phyloP scores from a whole-genome alignment of 2,329 filamentous ascomycete genomes.

The Claviceps sorghi region DNA sequence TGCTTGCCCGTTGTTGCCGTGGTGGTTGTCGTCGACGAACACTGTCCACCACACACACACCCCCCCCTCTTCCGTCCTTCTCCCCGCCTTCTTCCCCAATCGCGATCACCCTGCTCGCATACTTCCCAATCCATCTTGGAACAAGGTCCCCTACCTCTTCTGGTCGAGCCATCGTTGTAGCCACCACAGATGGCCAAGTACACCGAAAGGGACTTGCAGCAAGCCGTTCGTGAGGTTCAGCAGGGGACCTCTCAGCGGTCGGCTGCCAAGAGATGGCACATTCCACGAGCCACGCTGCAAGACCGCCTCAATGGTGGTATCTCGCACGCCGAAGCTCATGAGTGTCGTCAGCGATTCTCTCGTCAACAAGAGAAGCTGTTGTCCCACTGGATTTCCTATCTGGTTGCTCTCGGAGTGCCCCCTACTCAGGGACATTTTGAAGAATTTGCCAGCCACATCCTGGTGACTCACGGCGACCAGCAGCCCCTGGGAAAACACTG shows the following conservation, averaged over 20 bases:
- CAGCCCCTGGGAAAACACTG: constrained; percentile 8
- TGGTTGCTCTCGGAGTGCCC: constrained; percentile 6
- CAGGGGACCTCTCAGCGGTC: constrained; percentile 7
- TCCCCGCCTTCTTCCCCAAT: not conserved
- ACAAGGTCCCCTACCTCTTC: not conserved
- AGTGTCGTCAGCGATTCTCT: constrained; percentile 7
- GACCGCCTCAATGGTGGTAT: constrained; percentile 7
- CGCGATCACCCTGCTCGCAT: constrained; percentile 1
- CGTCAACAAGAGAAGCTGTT: constrained; percentile 7
- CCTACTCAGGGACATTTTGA: constrained; percentile 7
- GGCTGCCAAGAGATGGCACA: constrained; percentile 7
- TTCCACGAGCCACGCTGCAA: constrained; percentile 7
- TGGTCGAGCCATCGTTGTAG: not conserved
- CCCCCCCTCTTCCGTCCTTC: not conserved
- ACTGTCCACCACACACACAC: not conserved
- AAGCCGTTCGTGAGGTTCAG: constrained; percentile 8
- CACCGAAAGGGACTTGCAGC: constrained; percentile 7
- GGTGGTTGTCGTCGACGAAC: not conserved
- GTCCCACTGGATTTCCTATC: constrained; percentile 6
- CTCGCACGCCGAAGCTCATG: constrained; percentile 8
- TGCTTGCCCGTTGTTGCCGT: not conserved
- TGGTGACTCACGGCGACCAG: constrained; percentile 6
- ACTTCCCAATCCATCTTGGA: not conserved
- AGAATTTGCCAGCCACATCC: constrained; percentile 6
- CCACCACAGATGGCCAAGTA: constrained; percentile 7